These are phyloP conservation scores for Vanrija humicola DNA, from an alignment of 1,284 basidiomycete species.

Conservation along the genomic window DNA sequence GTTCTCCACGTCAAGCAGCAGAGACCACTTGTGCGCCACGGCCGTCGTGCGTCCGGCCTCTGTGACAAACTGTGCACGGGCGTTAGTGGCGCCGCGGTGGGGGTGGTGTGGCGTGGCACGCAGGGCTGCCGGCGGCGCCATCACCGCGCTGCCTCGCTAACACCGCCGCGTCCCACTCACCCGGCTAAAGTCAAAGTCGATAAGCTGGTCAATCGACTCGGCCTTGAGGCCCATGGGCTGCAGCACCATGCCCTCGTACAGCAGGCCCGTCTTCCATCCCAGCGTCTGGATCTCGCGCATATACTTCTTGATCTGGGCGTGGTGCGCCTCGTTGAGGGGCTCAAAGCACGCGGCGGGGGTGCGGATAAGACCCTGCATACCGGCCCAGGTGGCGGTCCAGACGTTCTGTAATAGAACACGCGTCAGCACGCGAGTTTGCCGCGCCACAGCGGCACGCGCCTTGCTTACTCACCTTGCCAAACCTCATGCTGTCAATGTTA, in stretches of 20 bases:
- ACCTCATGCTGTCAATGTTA: conserved; percentile 33
- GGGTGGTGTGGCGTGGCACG: too few species aligned
- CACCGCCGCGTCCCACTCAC: neutral
- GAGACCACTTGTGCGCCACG: conserved; percentile 37
- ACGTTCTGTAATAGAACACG: conserved; percentile 32
- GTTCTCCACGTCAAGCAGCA: conserved; percentile 43
- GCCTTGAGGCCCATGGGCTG: conserved; percentile 24
- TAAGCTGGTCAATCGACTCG: conserved; percentile 15
- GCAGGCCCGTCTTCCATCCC: conserved; percentile 35
- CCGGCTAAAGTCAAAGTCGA: conserved; percentile 9
- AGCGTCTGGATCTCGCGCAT: conserved; percentile 38
- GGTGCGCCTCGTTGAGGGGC: conserved; percentile 19
- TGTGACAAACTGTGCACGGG: too few species aligned
- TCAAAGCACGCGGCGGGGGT: conserved; percentile 28
- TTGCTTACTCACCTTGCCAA: conserved; percentile 23
- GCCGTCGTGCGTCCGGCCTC: too few species aligned
- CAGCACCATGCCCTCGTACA: conserved; percentile 33
- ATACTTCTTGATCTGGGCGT: conserved; percentile 31
- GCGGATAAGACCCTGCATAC: conserved; percentile 38
- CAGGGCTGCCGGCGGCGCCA: too few species aligned
- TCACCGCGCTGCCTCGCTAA: too few species aligned
- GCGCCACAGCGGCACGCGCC: neutral
- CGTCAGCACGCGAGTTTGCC: neutral
- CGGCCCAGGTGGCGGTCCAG: conserved; percentile 42
- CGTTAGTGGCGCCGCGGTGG: too few species aligned